Conservation (phyloP, 371 early-diverging fungal species). For the Cokeromyces recurvatus region DNA sequence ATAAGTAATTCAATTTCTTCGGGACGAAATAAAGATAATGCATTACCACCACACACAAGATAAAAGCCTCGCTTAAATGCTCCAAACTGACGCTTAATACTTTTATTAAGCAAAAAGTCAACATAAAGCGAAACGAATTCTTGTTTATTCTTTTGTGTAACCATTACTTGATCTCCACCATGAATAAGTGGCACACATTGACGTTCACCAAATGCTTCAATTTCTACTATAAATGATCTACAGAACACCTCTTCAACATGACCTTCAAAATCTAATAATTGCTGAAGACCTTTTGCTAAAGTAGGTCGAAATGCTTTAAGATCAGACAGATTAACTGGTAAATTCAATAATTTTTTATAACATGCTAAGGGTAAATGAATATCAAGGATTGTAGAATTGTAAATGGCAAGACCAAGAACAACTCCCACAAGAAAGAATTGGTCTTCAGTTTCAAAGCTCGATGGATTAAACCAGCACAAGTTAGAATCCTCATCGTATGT, state of each 20-base stretch:
- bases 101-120: constrained; percentile 74
- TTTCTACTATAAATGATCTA: constrained; percentile 76
- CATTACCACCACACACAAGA: constrained; percentile 88
- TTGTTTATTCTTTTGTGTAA: constrained; percentile 69
- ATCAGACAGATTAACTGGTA: constrained; percentile 55
- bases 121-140: constrained; percentile 84
- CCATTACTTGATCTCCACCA: constrained; percentile 67
- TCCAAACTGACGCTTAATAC: constrained; percentile 79
- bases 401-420: constrained; percentile 90
- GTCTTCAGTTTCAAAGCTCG: constrained; percentile 79
- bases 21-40: constrained; percentile 82
- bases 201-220: constrained; percentile 75
- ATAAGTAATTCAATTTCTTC: constrained; percentile 96
- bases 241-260: constrained; percentile 85
- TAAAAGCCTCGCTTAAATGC: constrained; percentile 91
- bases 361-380: constrained; percentile 86
- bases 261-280: constrained; percentile 73
- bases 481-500: constrained; percentile 68
- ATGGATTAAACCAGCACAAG: constrained; percentile 92
- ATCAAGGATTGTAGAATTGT: constrained; percentile 89
- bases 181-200: constrained; percentile 67
- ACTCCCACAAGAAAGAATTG: constrained; percentile 91
- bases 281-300: constrained; percentile 78
- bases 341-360: constrained; percentile 89
- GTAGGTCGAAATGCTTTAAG: constrained; percentile 58